A percentile compares a stretch with the other conserved stretches of the same genome.
Evolutionary conservation across 2,329 filamentous ascomycete genomes (phyloP).

Genomic region (Ophiostoma ips): DNA sequence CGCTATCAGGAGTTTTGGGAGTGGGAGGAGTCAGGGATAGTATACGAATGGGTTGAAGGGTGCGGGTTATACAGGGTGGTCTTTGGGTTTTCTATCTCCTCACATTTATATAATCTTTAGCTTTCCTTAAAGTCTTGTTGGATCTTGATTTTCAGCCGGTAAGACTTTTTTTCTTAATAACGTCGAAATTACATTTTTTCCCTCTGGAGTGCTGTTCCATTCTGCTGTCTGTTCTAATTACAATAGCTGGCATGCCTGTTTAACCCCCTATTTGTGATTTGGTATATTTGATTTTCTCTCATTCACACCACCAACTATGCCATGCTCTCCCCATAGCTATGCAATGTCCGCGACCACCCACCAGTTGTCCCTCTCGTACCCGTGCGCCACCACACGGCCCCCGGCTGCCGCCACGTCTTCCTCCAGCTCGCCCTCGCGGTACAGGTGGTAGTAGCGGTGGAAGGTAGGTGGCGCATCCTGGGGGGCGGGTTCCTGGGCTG

Average conservation of each 20-base stretch:
- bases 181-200: no score
- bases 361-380: constrained; percentile 98
- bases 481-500: background rate
- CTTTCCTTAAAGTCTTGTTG: background rate
- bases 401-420: constrained; percentile 61
- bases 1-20: background rate
- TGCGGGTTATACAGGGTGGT: no score
- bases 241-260: no score
- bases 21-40: no score
- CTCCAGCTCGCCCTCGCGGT: constrained; percentile 75
- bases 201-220: no score
- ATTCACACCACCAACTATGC: no score
- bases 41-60: no score
- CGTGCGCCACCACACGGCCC: constrained; percentile 60
- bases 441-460: constrained; percentile 90
- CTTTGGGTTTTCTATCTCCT: background rate
- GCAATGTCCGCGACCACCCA: constrained; percentile 53
- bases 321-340: background rate
- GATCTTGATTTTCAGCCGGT: no score
- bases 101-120: background rate
- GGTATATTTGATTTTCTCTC: no score
- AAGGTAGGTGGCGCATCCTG: constrained; percentile 41
- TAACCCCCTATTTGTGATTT: no score
- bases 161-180: no score
- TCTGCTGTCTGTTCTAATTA: no score